Evolutionary conservation across 139 green algal genomes (phyloP), one percentile per base, ranked within the genome.

Genomic region (Coelastrella sp.): DNA sequence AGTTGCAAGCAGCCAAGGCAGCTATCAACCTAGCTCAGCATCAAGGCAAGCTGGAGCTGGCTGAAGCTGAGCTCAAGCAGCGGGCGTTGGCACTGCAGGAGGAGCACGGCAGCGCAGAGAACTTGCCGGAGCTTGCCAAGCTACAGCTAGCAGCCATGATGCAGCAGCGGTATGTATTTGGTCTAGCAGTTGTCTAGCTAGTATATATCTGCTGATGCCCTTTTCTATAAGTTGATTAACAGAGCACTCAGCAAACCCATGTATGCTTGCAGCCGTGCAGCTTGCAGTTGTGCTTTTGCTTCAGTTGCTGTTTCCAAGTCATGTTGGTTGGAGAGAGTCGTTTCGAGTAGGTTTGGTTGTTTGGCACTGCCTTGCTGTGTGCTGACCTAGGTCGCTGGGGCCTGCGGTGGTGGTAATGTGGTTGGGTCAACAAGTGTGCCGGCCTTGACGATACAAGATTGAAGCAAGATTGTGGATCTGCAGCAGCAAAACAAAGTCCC

Each of bases 21-120:
- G 88, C 80, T 7, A 17, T 91, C 7, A 56, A 83, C 61, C 80
- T 91, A 22, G 71, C 65, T 20, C 88, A 91, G 80, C 88, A 91
- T 71, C 88, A 89, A 66, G 17, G 32, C 0, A 78, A 87, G 78
- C n/a, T 91, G 7, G 88, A 88, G 80, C 68, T 59, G 32, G 73
- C 71, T 47, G 88, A 91, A 19, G 71, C 58, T 59, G 71, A 64
- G 17, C 87, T 91, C 11, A 71, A 86, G 78, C 7, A 86, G 78
- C 77, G 85, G 5, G 73, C 86, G 68, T 59, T 17, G 22, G 80
- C 80, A 65, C 78, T 91, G 64, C 77, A 87, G 79, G 87, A 78
- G 20, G 8, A 73, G 79, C 76, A 91, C n/a, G 87, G 79, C 76
- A 86, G 54, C 14, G 87, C 32, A 5, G 87, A 64, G 23, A 7